These are phyloP conservation scores for Quercus dentata DNA, from an alignment of 306 rosid species.

Conservation along the genomic window DNA sequence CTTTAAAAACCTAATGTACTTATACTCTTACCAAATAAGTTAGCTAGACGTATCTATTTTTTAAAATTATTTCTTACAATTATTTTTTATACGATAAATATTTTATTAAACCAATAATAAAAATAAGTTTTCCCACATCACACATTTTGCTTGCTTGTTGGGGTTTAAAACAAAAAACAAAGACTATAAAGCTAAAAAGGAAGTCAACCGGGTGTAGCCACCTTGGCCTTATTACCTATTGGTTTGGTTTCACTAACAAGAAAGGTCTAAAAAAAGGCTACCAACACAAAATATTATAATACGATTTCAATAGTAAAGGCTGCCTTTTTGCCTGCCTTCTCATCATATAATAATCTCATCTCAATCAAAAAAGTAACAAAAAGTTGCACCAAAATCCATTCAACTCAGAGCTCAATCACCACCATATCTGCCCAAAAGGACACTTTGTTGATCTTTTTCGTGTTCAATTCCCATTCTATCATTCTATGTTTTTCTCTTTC, in stretches of 20 bases:
- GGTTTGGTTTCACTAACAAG: not conserved
- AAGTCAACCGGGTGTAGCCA: slow-evolving; percentile 30
- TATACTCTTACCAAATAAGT: no score
- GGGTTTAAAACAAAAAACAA: not conserved
- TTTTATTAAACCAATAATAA: no score
- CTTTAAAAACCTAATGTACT: no score
- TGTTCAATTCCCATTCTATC: slow-evolving; percentile 9
- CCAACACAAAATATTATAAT: slow-evolving; percentile 9
- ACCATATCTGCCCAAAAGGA: slow-evolving; percentile 22
- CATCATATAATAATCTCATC: not conserved
- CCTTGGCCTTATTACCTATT: not conserved
- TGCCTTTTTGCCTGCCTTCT: slow-evolving; percentile 15
- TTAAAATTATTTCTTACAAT: no score
- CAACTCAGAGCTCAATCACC: slow-evolving; percentile 23
- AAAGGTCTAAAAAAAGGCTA: slow-evolving; percentile 41
- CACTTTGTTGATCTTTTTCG: slow-evolving; percentile 21
- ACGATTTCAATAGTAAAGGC: slow-evolving; percentile 5
- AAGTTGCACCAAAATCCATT: slow-evolving; percentile 13
- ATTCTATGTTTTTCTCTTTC: slow-evolving; percentile 1
- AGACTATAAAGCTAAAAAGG: not conserved
- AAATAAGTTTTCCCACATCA: no score
- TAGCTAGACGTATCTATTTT: no score
- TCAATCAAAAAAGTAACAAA: slow-evolving; percentile 30
- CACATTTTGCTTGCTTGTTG: slow-evolving; percentile 2
- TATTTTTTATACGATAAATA: no score